phyloP scores from a whole-genome alignment of 176 grass and related monocot species.

The Eleusine indica region DNA sequence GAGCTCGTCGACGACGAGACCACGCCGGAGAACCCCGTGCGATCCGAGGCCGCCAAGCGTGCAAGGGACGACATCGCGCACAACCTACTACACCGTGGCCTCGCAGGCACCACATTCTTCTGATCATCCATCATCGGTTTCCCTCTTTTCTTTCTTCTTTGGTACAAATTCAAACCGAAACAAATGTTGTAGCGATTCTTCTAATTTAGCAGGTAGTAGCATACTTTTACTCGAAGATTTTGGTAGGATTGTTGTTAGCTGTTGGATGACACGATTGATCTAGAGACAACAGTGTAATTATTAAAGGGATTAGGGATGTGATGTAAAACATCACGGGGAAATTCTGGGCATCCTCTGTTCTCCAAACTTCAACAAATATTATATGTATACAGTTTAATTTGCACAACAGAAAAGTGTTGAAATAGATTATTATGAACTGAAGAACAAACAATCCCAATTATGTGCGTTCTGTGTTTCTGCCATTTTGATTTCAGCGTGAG shows the following conservation, averaged over 20 bases:
- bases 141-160: background rate
- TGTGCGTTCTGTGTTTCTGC: background rate
- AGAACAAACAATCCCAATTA: background rate
- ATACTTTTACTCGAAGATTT: slow-evolving; percentile 47
- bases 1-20: slow-evolving; percentile 78
- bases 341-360: slow-evolving; percentile 17
- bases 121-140: slow-evolving; percentile 37
- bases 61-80: slow-evolving; percentile 86
- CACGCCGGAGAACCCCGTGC: slow-evolving; percentile 65
- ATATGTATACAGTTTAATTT: slow-evolving; percentile 27
- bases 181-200: slow-evolving; percentile 50
- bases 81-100: slow-evolving; percentile 86
- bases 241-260: slow-evolving; percentile 37
- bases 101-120: slow-evolving; percentile 86
- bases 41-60: slow-evolving; percentile 53
- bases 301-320: background rate
- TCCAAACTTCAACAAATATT: background rate
- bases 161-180: slow-evolving; percentile 28
- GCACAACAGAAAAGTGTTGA: background rate
- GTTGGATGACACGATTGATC: slow-evolving; percentile 7
- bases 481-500: background rate
- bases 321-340: slow-evolving; percentile 29
- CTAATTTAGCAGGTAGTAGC: slow-evolving; percentile 5
- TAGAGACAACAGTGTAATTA: background rate
- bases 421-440: background rate